Base-by-base conservation (phyloP, 2,329 filamentous ascomycete genomes). In the Fusarium falciforme region DNA sequence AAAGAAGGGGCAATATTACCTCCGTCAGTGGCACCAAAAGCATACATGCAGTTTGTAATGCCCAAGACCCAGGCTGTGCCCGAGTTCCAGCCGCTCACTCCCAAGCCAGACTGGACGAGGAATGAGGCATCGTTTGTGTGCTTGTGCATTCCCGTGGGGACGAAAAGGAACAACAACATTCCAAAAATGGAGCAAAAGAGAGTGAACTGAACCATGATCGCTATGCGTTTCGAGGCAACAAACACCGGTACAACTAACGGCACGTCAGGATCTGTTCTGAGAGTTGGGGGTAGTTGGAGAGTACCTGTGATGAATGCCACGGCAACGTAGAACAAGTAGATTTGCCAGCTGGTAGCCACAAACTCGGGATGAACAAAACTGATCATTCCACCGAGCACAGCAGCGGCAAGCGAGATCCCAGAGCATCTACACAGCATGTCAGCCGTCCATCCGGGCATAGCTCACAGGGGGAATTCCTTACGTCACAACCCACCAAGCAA, bases 401-500 rank as follows among this genome's bases (percentile, higher is more conserved):
- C 35, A 9, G 61, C 65, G 3, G 61, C 61, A 3, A 68, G 57
- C 2, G 65, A 68, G 4, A 68, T 62, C 29, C 68, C 68, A 25
- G 68, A 71, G 49, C 68, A 71, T 5, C 68, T 70, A 20, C 17
- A 10, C 11, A 6, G 3, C 4, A 29, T 12, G n/a, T 40, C 16
- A 49, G 20, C 20, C 2, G 20, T 20, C 20, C 20, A 20, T 20
- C 20, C 20, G 20, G 20, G 20, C 20, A 20, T 20, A 20, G 20
- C 20, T 20, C 20, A 20, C 20, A 20, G 20, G 20, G 20, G 20
- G 20, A 2, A 20, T 20, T 20, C 20, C 20, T 27, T 31, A 70
- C 68, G 61, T 71, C 16, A 68, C 65, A 22, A 68, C 67, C 68
- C 68, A 71, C 68, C 68, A 71, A 2, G 68, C 68, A 20, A 71